Conservation (phyloP, 768 basidiomycete species). For the Mycena rebaudengoi region DNA sequence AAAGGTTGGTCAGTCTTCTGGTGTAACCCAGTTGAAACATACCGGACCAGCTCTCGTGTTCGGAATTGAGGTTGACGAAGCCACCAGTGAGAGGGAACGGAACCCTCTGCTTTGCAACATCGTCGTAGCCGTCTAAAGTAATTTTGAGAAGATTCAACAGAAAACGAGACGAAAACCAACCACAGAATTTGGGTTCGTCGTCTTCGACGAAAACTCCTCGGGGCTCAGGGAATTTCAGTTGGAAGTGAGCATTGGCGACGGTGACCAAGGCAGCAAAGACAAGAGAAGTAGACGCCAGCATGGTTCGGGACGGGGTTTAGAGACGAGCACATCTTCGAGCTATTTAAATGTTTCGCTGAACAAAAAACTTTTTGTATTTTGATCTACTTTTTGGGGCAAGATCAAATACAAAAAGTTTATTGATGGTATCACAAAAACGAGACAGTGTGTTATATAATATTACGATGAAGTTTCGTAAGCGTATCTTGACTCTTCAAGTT, state of each 20-base stretch:
- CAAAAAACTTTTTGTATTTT: neutral
- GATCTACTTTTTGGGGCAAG: too few relatives aligned
- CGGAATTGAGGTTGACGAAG: slow-evolving; percentile 69
- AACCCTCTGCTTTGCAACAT: slow-evolving; percentile 62
- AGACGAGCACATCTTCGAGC: too few relatives aligned
- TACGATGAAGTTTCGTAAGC: neutral
- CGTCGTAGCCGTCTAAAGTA: slow-evolving; percentile 67
- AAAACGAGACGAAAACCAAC: slow-evolving; percentile 45
- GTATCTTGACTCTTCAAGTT: neutral
- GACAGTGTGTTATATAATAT: too few relatives aligned
- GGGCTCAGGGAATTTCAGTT: slow-evolving; percentile 77
- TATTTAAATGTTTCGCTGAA: neutral
- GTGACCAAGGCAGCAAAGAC: slow-evolving; percentile 49
- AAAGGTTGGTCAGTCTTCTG: neutral
- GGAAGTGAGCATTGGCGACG: slow-evolving; percentile 77
- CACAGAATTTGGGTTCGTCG: slow-evolving; percentile 71
- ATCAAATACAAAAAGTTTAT: too few relatives aligned
- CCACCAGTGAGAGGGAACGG: slow-evolving; percentile 74
- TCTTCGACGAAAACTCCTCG: slow-evolving; percentile 74
- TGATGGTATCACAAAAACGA: too few relatives aligned
- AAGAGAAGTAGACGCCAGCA: slow-evolving; percentile 45
- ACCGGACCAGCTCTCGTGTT: slow-evolving; percentile 72
- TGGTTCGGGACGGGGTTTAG: too few relatives aligned
- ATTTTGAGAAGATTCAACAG: slow-evolving; percentile 3
- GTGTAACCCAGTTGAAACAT: slow-evolving; percentile 29